These are phyloP conservation scores for Takashimella tepidaria DNA, from an alignment of 1,284 basidiomycete genomes.

Conservation along the genomic window DNA sequence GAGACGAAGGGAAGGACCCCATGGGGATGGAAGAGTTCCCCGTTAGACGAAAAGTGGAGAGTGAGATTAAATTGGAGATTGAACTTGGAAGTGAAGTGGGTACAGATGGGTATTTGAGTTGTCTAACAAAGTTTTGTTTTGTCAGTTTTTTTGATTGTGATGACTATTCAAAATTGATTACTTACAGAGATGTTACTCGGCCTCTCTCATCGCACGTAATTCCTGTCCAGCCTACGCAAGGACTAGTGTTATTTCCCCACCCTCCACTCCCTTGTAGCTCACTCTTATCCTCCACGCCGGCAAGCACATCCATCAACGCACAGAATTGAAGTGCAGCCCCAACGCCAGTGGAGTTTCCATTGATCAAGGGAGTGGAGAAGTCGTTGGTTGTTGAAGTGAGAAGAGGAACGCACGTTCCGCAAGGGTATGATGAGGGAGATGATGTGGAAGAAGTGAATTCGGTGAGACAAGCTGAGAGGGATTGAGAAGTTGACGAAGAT, in stretches of 20 bases:
- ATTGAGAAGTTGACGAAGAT: constrained; percentile 16
- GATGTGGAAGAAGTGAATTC: constrained; percentile 29
- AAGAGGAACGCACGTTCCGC: constrained; percentile 35
- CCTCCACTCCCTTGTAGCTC: constrained; percentile 4
- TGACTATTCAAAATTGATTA: neutral
- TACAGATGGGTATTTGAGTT: constrained; percentile 35
- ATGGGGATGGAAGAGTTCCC: constrained; percentile 39
- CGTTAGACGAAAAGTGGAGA: constrained; percentile 31
- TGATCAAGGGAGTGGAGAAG: constrained; percentile 19
- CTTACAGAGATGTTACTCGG: constrained; percentile 37
- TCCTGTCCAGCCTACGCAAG: constrained; percentile 41
- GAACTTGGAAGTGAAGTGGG: constrained; percentile 26
- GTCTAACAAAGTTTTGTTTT: constrained; percentile 12
- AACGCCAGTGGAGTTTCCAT: constrained; percentile 34
- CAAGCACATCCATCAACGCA: constrained; percentile 30
- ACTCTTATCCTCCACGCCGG: neutral
- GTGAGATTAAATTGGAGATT: constrained; percentile 32
- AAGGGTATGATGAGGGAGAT: constrained; percentile 31
- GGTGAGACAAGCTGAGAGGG: constrained; percentile 34
- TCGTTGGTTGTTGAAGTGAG: constrained; percentile 37
- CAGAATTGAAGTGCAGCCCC: constrained; percentile 47
- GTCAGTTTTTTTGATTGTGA: constrained; percentile 2
- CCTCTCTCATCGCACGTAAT: constrained; percentile 38
- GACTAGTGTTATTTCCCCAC: constrained; percentile 32
- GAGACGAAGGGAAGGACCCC: constrained; percentile 26